Evolutionary conservation across 768 basidiomycete genomes (phyloP).

Genomic region (Rhodosporidiobolus sp.): DNA sequence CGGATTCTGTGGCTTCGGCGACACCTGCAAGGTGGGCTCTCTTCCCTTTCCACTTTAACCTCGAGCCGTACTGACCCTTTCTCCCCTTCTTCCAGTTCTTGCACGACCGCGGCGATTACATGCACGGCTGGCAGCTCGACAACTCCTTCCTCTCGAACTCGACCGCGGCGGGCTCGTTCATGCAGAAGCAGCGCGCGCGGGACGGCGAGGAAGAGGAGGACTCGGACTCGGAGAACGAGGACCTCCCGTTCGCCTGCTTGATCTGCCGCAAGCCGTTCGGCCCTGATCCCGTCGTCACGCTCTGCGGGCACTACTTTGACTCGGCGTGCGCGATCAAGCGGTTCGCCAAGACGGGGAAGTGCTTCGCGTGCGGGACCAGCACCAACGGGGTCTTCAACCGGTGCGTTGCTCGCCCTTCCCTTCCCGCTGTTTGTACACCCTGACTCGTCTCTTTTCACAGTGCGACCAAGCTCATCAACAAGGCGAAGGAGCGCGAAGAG

Average conservation of each 20-base stretch:
- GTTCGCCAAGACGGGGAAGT: constrained; percentile 90
- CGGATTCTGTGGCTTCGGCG: constrained; percentile 97
- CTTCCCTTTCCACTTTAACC: too few relatives aligned
- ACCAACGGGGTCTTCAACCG: constrained; percentile 94
- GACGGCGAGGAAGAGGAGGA: constrained; percentile 55
- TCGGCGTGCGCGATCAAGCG: constrained; percentile 92
- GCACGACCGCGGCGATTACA: constrained; percentile 85
- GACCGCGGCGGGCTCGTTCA: constrained; percentile 59
- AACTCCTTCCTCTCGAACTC: constrained; percentile 53
- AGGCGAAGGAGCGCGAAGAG: constrained; percentile 58
- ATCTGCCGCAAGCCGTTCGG: constrained; percentile 86
- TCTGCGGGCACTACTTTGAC: constrained; percentile 96
- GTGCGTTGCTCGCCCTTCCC: not conserved
- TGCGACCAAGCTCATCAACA: constrained; percentile 86
- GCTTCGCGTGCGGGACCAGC: constrained; percentile 85
- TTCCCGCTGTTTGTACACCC: rapidly evolving
- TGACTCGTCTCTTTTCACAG: constrained; percentile 47
- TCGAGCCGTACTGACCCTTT: not conserved
- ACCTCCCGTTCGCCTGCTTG: constrained; percentile 96
- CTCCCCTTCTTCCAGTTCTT: constrained; percentile 58
- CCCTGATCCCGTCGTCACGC: constrained; percentile 89
- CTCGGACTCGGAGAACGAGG: constrained; percentile 68
- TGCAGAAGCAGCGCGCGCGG: constrained; percentile 62
- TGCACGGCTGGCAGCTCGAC: constrained; percentile 98
- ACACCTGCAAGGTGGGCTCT: constrained; percentile 72